Percentiles rank a stretch among this genome's conserved stretches.
These are phyloP conservation scores for Pseudogymnoascus sp. DNA, from an alignment of 2,329 filamentous ascomycete species.

Conservation along the genomic window DNA sequence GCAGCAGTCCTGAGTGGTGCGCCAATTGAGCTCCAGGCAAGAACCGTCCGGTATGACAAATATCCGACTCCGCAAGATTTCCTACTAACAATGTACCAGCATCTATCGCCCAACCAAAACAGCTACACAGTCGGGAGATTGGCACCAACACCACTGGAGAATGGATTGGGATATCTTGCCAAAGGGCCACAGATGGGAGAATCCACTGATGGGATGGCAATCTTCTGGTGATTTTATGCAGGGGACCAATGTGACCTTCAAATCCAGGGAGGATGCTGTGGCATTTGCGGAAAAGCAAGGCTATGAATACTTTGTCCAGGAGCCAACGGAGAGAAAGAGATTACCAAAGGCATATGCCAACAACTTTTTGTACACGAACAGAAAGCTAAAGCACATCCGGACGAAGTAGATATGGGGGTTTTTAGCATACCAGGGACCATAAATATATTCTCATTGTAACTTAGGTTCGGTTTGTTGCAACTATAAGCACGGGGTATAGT, in stretches of 20 bases:
- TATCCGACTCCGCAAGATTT: background rate
- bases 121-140: conserved; percentile 91
- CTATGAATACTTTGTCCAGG: conserved; percentile 98
- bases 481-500: background rate
- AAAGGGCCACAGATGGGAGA: conserved; percentile 97
- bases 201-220: conserved; percentile 97
- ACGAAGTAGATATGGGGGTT: conserved; percentile 54
- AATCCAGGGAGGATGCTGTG: conserved; percentile 89
- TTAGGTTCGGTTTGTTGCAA: background rate
- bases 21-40: conserved; percentile 85
- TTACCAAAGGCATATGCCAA: conserved; percentile 92
- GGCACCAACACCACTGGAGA: conserved; percentile 78
- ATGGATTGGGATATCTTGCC: conserved; percentile 96
- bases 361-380: conserved; percentile 81
- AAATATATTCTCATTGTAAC: conserved; percentile 8
- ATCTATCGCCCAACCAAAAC: conserved; percentile 89
- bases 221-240: conserved; percentile 94
- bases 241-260: conserved; percentile 84
- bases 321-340: conserved; percentile 82
- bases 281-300: conserved; percentile 96
- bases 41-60: conserved; percentile 75
- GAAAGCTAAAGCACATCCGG: conserved; percentile 80
- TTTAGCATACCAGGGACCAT: background rate
- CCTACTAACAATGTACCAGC: conserved; percentile 40
- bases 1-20: conserved; percentile 87